Evolutionary conservation across 2,329 filamentous ascomycete genomes (phyloP).

Genomic region (Aspergillus luchuensis): DNA sequence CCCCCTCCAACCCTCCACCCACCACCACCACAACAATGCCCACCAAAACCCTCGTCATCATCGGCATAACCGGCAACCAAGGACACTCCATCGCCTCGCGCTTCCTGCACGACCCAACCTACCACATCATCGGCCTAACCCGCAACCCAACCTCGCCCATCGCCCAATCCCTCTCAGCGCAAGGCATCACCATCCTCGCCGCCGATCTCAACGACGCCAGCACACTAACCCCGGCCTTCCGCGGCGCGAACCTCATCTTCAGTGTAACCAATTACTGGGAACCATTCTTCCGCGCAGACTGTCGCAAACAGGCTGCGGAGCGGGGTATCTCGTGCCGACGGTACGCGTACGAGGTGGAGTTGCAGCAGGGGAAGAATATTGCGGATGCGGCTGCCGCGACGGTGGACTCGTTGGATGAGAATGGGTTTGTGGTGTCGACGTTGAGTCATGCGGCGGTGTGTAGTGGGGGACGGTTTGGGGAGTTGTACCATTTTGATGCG

Average conservation of each 20-base stretch:
- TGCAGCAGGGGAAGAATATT: constrained; percentile 57
- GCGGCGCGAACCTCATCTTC: constrained; percentile 55
- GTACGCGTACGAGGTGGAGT: constrained; percentile 54
- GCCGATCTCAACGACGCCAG: constrained; percentile 29
- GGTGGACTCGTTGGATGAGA: constrained; percentile 46
- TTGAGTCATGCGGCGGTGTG: constrained; percentile 53
- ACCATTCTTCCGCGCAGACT: constrained; percentile 51
- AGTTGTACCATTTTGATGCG: constrained; percentile 52
- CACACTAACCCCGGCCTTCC: constrained; percentile 27
- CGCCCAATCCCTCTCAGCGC: constrained; percentile 22
- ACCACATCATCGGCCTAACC: constrained; percentile 33
- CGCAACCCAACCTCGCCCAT: constrained; percentile 26
- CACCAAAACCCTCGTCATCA: constrained; percentile 18
- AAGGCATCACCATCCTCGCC: constrained; percentile 33
- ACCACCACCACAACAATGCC: constrained; percentile 3
- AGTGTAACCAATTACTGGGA: constrained; percentile 60
- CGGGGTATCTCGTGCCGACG: constrained; percentile 46
- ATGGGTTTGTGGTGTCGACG: constrained; percentile 56
- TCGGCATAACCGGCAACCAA: constrained; percentile 27
- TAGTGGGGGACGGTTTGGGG: constrained; percentile 49
- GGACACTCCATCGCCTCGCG: constrained; percentile 27
- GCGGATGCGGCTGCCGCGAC: constrained; percentile 54
- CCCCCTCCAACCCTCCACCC: not conserved
- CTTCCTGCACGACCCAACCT: constrained; percentile 28
- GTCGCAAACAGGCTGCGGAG: constrained; percentile 42